A percentile compares a stretch with the other conserved stretches of the same genome.
phyloP scores from a whole-genome alignment of 2,329 filamentous ascomycete species.

The Calonectria hawksworthii region DNA sequence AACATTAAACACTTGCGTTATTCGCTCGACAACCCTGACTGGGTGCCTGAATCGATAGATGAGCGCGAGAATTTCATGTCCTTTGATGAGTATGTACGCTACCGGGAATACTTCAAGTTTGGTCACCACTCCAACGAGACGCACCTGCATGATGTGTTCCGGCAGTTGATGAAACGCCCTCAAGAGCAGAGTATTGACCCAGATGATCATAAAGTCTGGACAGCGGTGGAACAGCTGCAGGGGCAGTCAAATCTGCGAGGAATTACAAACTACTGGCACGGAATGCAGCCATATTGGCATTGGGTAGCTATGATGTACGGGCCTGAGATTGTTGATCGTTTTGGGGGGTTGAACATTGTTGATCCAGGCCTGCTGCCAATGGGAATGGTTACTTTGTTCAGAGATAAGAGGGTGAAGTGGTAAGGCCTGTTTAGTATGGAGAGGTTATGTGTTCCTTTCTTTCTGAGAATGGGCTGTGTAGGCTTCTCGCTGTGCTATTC shows the following conservation, averaged over 20 bases:
- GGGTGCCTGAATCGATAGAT: slow-evolving; percentile 46
- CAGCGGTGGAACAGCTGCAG: slow-evolving; percentile 39
- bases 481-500: too few relatives aligned
- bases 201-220: slow-evolving; percentile 42
- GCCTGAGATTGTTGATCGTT: slow-evolving; percentile 58
- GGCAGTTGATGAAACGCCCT: slow-evolving; percentile 52
- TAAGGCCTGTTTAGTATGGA: slow-evolving; percentile 34
- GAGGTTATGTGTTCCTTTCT: not conserved
- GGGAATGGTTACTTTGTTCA: slow-evolving; percentile 61
- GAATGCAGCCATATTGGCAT: slow-evolving; percentile 60
- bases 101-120: slow-evolving; percentile 58
- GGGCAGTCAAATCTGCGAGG: slow-evolving; percentile 35
- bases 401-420: slow-evolving; percentile 60
- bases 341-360: slow-evolving; percentile 61
- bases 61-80: slow-evolving; percentile 58
- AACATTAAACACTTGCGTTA: slow-evolving; percentile 19
- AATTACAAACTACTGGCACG: slow-evolving; percentile 44
- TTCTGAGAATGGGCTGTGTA: not conserved
- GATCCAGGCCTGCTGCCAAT: slow-evolving; percentile 61
- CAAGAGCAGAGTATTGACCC: slow-evolving; percentile 42
- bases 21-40: slow-evolving; percentile 39
- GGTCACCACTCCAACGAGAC: slow-evolving; percentile 22
- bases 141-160: slow-evolving; percentile 52
- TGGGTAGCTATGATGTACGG: slow-evolving; percentile 63
- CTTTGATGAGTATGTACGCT: slow-evolving; percentile 59